Conservation (phyloP, 2,329 filamentous ascomycete species). For the Hypoxylon sp. region DNA sequence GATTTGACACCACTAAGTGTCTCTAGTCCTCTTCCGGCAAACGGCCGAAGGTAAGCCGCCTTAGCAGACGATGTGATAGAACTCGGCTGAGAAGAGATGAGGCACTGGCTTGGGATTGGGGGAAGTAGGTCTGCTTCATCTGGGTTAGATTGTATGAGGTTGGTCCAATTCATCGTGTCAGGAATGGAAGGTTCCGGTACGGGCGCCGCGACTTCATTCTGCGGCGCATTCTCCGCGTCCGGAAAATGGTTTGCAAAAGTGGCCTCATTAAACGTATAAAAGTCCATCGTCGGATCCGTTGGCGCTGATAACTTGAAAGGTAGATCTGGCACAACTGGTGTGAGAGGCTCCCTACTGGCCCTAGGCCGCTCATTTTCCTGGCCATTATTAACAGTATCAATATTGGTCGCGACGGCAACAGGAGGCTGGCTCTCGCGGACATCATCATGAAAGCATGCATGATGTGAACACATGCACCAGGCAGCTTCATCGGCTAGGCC, state of each 20-base stretch:
- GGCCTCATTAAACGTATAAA: conserved; percentile 56
- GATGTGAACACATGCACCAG: conserved; percentile 75
- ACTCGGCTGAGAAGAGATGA: conserved; percentile 67
- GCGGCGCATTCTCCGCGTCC: conserved; percentile 48
- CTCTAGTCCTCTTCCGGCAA: conserved; percentile 69
- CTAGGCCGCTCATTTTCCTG: conserved; percentile 70
- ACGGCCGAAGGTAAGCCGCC: conserved; percentile 67
- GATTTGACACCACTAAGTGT: conserved; percentile 63
- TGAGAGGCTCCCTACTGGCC: conserved; percentile 65
- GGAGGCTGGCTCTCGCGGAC: conserved; percentile 52
- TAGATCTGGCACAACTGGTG: conserved; percentile 63
- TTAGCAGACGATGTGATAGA: conserved; percentile 68
- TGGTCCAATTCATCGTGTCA: conserved; percentile 69
- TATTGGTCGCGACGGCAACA: conserved; percentile 47
- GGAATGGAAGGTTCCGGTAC: conserved; percentile 63
- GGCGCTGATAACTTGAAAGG: conserved; percentile 59
- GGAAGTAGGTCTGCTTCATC: conserved; percentile 57
- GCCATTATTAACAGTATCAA: conserved; percentile 49
- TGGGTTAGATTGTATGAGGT: conserved; percentile 59
- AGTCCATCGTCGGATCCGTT: conserved; percentile 60
- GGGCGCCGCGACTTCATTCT: conserved; percentile 50
- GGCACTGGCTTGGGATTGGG: conserved; percentile 66
- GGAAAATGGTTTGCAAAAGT: conserved; percentile 55
- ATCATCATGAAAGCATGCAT: conserved; percentile 74
- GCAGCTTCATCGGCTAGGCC: conserved; percentile 58